Conservation (phyloP, 2,329 filamentous ascomycete species). For the Pezicula neosporulosa region DNA sequence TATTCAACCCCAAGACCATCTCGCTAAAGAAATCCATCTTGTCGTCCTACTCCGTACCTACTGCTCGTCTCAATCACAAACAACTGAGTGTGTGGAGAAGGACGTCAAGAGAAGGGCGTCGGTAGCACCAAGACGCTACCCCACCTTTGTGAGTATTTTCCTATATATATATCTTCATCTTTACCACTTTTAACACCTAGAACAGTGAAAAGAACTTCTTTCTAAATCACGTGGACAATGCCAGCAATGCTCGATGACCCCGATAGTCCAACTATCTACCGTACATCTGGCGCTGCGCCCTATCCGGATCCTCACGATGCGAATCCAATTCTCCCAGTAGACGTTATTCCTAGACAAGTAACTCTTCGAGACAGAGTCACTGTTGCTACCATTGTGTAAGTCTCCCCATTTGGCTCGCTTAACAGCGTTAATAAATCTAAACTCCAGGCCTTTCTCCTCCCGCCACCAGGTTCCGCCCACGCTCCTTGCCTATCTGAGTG, state of each 20-base stretch:
- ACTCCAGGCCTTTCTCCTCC: conserved; percentile 53
- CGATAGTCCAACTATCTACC: conserved; percentile 49
- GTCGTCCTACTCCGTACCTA: too few relatives aligned
- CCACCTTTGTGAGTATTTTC: too few relatives aligned
- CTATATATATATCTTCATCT: too few relatives aligned
- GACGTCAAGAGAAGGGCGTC: too few relatives aligned
- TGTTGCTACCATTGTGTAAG: conserved; percentile 57
- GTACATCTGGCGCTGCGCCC: conserved; percentile 48
- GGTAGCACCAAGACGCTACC: too few relatives aligned
- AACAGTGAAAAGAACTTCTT: neutral
- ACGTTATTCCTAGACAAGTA: conserved; percentile 56
- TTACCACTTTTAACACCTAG: too few relatives aligned
- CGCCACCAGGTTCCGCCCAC: conserved; percentile 56
- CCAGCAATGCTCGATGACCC: conserved; percentile 62
- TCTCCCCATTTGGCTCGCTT: neutral
- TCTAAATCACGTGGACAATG: conserved; percentile 34
- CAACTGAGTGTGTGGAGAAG: too few relatives aligned
- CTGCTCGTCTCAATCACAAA: too few relatives aligned
- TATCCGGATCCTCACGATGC: conserved; percentile 47
- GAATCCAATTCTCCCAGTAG: conserved; percentile 37
- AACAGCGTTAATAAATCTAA: neutral
- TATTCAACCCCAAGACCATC: neutral
- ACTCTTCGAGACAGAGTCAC: conserved; percentile 65
- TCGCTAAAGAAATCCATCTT: too few relatives aligned
- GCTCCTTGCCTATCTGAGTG: conserved; percentile 60